phyloP scores from a whole-genome alignment of 148 eudicot species.

The Camellia lanceoleosa region DNA sequence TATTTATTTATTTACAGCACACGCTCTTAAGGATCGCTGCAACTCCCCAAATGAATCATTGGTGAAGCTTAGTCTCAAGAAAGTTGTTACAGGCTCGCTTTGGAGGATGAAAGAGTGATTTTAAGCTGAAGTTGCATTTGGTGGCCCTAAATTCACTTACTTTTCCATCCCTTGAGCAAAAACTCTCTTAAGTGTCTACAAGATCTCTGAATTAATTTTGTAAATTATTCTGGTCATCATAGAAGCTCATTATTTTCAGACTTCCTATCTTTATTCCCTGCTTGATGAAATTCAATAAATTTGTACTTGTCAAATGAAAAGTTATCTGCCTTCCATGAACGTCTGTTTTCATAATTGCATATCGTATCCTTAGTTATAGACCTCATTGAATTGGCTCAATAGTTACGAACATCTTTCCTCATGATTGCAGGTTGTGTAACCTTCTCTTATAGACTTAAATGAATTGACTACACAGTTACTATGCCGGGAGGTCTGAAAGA shows the following conservation, averaged over 20 bases:
- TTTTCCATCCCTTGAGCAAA: no score
- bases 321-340: neutral
- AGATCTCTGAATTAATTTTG: no score
- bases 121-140: no score
- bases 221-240: neutral
- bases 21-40: no score
- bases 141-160: no score
- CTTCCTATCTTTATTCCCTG: neutral
- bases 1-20: no score
- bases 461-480: neutral
- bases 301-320: conserved; percentile 1
- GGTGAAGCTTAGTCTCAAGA: no score
- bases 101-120: no score
- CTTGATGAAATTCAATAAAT: neutral
- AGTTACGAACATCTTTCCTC: neutral
- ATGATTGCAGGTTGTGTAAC: conserved; percentile 8
- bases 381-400: neutral
- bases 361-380: conserved; percentile 2
- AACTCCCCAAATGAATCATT: no score
- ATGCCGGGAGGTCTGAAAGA: no score
- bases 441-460: neutral
- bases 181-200: no score
- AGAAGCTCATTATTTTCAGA: neutral
- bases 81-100: no score
- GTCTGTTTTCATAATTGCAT: neutral